phyloP scores from a whole-genome alignment of 2,329 filamentous ascomycete species.

The Pochonia chlamydosporia region DNA sequence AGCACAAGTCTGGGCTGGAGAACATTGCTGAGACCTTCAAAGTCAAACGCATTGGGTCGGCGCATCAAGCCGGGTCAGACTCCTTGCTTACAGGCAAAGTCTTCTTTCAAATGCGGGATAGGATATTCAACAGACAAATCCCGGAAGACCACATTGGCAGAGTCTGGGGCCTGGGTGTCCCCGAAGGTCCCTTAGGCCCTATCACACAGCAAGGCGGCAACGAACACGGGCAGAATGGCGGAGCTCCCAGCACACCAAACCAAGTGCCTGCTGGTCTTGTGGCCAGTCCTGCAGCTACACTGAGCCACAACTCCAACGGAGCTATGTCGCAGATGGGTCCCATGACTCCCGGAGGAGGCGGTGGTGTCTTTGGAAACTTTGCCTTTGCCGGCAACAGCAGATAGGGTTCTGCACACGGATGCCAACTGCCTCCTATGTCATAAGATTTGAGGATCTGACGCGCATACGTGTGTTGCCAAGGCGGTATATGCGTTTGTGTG shows the following conservation, averaged over 20 bases:
- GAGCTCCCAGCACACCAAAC: slow-evolving; percentile 60
- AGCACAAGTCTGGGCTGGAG: slow-evolving; percentile 86
- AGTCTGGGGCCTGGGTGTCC: slow-evolving; percentile 84
- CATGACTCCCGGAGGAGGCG: slow-evolving; percentile 72
- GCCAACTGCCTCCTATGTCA: slow-evolving; percentile 7
- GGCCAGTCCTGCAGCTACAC: slow-evolving; percentile 39
- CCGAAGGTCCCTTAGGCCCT: slow-evolving; percentile 42
- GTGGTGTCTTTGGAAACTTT: slow-evolving; percentile 72
- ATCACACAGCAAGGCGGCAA: slow-evolving; percentile 27
- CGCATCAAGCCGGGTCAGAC: slow-evolving; percentile 91
- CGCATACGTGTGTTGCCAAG: too few species aligned
- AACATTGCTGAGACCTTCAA: slow-evolving; percentile 91
- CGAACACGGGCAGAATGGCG: slow-evolving; percentile 32
- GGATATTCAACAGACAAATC: slow-evolving; percentile 79
- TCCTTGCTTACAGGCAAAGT: slow-evolving; percentile 88
- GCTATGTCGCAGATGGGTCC: slow-evolving; percentile 52
- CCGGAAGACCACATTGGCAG: slow-evolving; percentile 80
- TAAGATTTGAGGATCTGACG: neutral
- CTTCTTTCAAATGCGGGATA: slow-evolving; percentile 87
- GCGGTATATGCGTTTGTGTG: too few species aligned
- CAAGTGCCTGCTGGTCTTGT: slow-evolving; percentile 51
- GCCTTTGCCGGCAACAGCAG: slow-evolving; percentile 40
- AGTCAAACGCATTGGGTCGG: slow-evolving; percentile 78
- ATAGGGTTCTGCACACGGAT: slow-evolving; percentile 18
- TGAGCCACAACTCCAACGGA: slow-evolving; percentile 51